Base-by-base conservation (phyloP, 2,329 filamentous ascomycete genomes). In the Penicillium psychrosexuale region DNA sequence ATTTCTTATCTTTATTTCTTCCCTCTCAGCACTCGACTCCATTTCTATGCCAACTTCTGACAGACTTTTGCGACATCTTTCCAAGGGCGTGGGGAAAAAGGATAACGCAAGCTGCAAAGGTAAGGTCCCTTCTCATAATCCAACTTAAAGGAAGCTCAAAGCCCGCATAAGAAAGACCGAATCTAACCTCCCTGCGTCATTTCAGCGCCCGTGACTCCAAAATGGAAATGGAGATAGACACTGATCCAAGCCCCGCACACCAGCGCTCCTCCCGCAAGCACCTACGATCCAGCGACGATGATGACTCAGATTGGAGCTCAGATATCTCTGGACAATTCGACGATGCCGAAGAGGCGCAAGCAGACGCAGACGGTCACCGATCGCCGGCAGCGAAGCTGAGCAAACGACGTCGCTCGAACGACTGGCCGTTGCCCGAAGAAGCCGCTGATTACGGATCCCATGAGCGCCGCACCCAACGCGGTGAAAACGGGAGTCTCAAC, bases 321-420 rank as follows among this genome's bases (percentile, higher is more conserved):
- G 70, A 72, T 27, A 55, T 57, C 6, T 71, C 73, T 1, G 65
- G 70, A 37, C 62, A 66, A 17, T 73, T 72, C 31, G 71, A 74
- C 33, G 69, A 74, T 44, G 68, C 69, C 9, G 66, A 74, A 28
- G 70, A 73, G 46, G 57, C 57, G 12, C 61, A 62, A 19, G 55
- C 64, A 12, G 61, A 66, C 19, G 55, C 64, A 12, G 61, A 66
- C 8, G 60, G 58, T 9, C 59, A 46, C 51, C 50, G 57, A 5
- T 66, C 64, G 2, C 58, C 62, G 1, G 62, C 64, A 4, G 57
- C 56, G 12, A 72, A 74, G 51, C 72, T 70, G 0, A 67, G 68
- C 11, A 80, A 80, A 60, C 70, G 77, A 43, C 71, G 73, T 15
- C 71, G 77, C 19, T 72, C 72, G 4, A 75, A 74, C 42, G 74